Conservation (phyloP, 495 filamentous ascomycete species). For the Jackrogersella minutella region DNA sequence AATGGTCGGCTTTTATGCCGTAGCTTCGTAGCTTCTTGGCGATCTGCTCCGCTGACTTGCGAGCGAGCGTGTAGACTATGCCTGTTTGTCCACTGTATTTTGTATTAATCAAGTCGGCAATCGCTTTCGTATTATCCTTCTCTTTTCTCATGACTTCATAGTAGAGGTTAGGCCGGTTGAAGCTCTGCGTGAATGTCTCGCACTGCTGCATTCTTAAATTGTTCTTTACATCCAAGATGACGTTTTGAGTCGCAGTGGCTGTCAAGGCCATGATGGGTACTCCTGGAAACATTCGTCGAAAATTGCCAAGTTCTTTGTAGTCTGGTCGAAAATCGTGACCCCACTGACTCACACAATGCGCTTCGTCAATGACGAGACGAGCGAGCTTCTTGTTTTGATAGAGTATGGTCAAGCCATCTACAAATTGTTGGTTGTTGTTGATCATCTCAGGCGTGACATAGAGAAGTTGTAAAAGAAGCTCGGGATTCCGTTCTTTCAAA, state of each 20-base stretch:
- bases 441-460: conserved; percentile 99
- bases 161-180: conserved; percentile 90
- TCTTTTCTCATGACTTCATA: conserved; percentile 77
- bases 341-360: conserved; percentile 99
- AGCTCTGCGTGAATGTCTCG: conserved; percentile 83
- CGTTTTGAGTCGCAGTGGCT: conserved; percentile 91
- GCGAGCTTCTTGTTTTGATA: conserved; percentile 74
- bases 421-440: conserved; percentile 73
- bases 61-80: conserved; percentile 93
- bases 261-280: conserved; percentile 95
- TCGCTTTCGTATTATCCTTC: conserved; percentile 64
- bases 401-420: conserved; percentile 67
- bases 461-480: conserved; percentile 78
- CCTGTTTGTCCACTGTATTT: conserved; percentile 77
- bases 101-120: conserved; percentile 73
- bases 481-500: conserved; percentile 67
- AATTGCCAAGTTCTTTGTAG: conserved; percentile 83
- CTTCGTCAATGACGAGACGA: conserved; percentile 95
- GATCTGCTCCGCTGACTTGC: conserved; percentile 79
- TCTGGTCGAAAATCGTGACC: conserved; percentile 98
- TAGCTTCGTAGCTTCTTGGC: conserved; percentile 70
- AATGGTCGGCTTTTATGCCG: conserved; percentile 78
- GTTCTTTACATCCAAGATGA: conserved; percentile 86
- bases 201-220: conserved; percentile 84
- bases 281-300: conserved; percentile 71